Percentiles rank a stretch among this genome's conserved stretches.
phyloP scores from a whole-genome alignment of 2,329 filamentous ascomycete genomes.

The Blastomyces emzantsi region DNA sequence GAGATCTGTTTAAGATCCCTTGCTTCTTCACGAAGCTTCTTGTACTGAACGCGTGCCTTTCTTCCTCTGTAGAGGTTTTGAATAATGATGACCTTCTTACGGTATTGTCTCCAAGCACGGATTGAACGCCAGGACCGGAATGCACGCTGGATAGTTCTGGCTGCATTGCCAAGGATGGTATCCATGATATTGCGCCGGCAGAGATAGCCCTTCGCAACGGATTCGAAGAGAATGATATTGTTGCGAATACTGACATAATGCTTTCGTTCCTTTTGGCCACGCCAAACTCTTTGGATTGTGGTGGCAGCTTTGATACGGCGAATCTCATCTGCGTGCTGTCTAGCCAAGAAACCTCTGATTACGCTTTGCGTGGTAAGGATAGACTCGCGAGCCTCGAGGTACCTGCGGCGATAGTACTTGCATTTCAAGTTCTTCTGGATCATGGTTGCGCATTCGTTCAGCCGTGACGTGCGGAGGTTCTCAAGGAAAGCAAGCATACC shows the following conservation, averaged over 20 bases:
- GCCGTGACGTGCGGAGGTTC: constrained; percentile 77
- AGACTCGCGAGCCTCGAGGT: constrained; percentile 74
- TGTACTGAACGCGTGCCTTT: constrained; percentile 72
- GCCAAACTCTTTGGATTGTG: constrained; percentile 91
- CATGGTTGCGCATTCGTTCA: constrained; percentile 92
- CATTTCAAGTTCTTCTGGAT: constrained; percentile 97
- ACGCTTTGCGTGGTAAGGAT: constrained; percentile 73
- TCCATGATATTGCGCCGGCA: constrained; percentile 88
- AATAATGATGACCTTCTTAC: constrained; percentile 77
- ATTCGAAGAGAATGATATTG: constrained; percentile 81
- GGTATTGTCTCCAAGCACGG: constrained; percentile 75
- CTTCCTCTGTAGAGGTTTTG: constrained; percentile 92
- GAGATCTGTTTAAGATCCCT: constrained; percentile 99
- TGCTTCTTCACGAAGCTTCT: constrained; percentile 84
- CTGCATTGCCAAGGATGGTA: constrained; percentile 85
- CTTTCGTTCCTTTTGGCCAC: constrained; percentile 82
- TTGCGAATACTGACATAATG: constrained; percentile 67
- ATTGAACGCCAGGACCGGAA: constrained; percentile 77
- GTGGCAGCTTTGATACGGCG: constrained; percentile 80
- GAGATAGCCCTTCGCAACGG: constrained; percentile 83
- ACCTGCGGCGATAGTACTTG: constrained; percentile 89
- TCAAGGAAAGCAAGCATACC: constrained; percentile 98
- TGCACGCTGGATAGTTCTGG: constrained; percentile 76
- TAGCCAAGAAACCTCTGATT: constrained; percentile 66
- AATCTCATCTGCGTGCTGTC: constrained; percentile 68